Evolutionary conservation across 352 stramenopile species (phyloP).

Genomic region (Globisporangium parvum): DNA sequence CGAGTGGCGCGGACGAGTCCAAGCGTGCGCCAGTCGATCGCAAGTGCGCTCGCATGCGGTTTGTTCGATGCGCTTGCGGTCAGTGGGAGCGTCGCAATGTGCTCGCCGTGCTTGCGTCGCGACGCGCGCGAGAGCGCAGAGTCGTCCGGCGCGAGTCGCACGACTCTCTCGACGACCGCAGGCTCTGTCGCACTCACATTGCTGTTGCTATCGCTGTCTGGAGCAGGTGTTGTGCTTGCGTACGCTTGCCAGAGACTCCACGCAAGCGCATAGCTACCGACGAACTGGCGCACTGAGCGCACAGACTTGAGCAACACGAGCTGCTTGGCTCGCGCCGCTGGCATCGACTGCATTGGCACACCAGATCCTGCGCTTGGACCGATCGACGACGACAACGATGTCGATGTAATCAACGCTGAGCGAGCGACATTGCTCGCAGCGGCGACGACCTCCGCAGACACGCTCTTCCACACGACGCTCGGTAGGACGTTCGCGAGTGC

Average conservation of each 20-base stretch:
- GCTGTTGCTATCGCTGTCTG: neutral
- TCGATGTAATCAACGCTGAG: slow-evolving; percentile 23
- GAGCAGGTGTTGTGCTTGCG: neutral
- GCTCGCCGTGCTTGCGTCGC: slow-evolving; percentile 34
- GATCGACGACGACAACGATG: neutral
- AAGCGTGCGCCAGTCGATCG: slow-evolving; percentile 9
- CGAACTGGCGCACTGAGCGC: slow-evolving; percentile 35
- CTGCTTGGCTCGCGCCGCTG: slow-evolving; percentile 22
- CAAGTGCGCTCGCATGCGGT: slow-evolving; percentile 5
- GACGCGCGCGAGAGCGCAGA: slow-evolving; percentile 40
- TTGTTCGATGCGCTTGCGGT: neutral
- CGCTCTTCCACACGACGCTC: slow-evolving; percentile 55
- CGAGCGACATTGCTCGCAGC: slow-evolving; percentile 24
- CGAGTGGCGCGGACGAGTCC: neutral
- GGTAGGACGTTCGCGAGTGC: slow-evolving; percentile 54
- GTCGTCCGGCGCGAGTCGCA: slow-evolving; percentile 35
- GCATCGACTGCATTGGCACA: neutral
- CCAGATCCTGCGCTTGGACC: no score
- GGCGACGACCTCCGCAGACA: slow-evolving; percentile 40
- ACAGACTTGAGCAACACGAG: slow-evolving; percentile 41
- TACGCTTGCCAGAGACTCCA: slow-evolving; percentile 42
- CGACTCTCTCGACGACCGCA: slow-evolving; percentile 25
- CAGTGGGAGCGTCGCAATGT: slow-evolving; percentile 24
- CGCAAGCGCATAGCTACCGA: slow-evolving; percentile 58
- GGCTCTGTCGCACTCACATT: neutral